These are phyloP conservation scores for Wickerhamiella musiphila DNA, from an alignment of 805 yeast species.

Conservation along the genomic window DNA sequence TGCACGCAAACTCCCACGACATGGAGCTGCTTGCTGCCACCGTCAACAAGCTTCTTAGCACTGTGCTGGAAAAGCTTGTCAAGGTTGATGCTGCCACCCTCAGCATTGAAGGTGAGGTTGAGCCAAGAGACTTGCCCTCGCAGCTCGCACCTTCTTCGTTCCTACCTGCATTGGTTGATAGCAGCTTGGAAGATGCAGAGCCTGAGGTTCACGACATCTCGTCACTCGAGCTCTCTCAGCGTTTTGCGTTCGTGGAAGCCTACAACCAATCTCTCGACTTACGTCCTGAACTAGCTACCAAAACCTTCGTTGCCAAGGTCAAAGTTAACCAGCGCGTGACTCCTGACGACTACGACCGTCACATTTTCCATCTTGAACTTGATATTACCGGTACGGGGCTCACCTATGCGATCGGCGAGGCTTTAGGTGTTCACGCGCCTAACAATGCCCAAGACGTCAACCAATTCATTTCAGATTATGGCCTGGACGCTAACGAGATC, in stretches of 20 bases:
- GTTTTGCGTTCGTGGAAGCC: slow-evolving; percentile 68
- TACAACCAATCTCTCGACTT: slow-evolving; percentile 37
- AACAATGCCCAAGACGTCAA: slow-evolving; percentile 50
- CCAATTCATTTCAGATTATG: slow-evolving; percentile 53
- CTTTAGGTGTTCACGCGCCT: slow-evolving; percentile 87
- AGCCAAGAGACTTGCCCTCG: slow-evolving; percentile 3
- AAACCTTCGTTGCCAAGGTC: slow-evolving; percentile 74
- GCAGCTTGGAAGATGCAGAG: slow-evolving; percentile 16
- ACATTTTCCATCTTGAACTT: slow-evolving; percentile 91
- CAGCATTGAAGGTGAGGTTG: slow-evolving; percentile 15
- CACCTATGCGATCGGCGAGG: slow-evolving; percentile 89
- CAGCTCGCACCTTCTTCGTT: background rate
- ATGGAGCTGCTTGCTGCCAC: slow-evolving; percentile 58
- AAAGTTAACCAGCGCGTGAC: slow-evolving; percentile 85
- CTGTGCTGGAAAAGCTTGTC: slow-evolving; percentile 16
- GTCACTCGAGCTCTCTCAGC: slow-evolving; percentile 41
- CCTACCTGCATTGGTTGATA: background rate
- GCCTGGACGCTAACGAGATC: slow-evolving; percentile 48
- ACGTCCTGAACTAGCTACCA: slow-evolving; percentile 80
- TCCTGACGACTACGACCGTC: slow-evolving; percentile 75
- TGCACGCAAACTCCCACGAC: slow-evolving; percentile 66
- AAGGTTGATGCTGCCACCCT: slow-evolving; percentile 26
- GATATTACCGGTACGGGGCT: slow-evolving; percentile 82
- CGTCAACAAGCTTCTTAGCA: slow-evolving; percentile 23
- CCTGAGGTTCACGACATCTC: slow-evolving; percentile 28